Conservation (phyloP, 2,329 filamentous ascomycete species). For the Colletotrichum euphorbiae region DNA sequence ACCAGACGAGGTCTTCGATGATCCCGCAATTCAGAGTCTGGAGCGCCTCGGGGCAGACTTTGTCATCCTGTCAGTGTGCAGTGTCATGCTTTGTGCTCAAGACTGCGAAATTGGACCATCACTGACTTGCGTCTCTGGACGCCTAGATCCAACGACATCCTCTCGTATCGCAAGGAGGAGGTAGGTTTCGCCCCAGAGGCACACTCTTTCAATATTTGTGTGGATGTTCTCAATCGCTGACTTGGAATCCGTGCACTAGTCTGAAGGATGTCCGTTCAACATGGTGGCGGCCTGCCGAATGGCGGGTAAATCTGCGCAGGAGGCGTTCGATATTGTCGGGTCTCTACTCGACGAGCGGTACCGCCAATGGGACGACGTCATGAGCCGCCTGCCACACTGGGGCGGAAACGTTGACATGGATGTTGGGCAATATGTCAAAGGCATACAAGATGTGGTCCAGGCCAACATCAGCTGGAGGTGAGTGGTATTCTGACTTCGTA, state of each 20-base stretch:
- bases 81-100: neutral
- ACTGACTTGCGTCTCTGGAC: no score
- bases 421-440: constrained; percentile 42
- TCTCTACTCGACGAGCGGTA: constrained; percentile 40
- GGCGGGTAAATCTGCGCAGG: constrained; percentile 39
- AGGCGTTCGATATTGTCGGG: constrained; percentile 42
- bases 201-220: no score
- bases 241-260: neutral
- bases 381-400: constrained; percentile 38
- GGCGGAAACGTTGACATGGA: constrained; percentile 23
- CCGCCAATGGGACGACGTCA: constrained; percentile 38
- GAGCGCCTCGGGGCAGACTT: constrained; percentile 43
- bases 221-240: no score
- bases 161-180: no score
- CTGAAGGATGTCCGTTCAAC: constrained; percentile 42
- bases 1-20: constrained; percentile 42
- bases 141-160: no score
- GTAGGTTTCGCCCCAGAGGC: neutral
- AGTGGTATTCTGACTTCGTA: neutral
- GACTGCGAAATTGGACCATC: no score
- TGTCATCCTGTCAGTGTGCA: constrained; percentile 41
- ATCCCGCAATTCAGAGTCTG: constrained; percentile 40
- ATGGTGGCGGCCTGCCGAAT: constrained; percentile 41
- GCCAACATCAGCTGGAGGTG: constrained; percentile 41
- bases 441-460: constrained; percentile 43